phyloP scores from a whole-genome alignment of 2,329 filamentous ascomycete species.

The Xylaria hypoxylon region DNA sequence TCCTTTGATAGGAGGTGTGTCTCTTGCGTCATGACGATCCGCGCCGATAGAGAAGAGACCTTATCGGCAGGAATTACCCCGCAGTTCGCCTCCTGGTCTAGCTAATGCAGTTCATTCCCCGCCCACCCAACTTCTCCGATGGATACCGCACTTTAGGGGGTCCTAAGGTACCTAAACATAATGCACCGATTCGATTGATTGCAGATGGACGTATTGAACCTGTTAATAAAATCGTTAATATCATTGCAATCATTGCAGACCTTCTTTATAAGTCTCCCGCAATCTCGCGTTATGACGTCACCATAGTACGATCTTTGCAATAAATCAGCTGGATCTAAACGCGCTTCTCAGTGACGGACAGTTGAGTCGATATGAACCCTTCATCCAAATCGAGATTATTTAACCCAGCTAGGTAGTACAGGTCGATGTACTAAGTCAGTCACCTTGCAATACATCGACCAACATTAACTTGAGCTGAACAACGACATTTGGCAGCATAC shows the following conservation, averaged over 20 bases:
- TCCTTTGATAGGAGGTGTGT: neutral
- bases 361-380: too few relatives aligned
- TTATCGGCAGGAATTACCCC: conserved; percentile 33
- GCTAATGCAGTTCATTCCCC: too few relatives aligned
- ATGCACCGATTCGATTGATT: neutral
- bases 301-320: too few relatives aligned
- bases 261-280: too few relatives aligned
- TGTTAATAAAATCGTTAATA: neutral
- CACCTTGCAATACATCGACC: neutral
- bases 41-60: neutral
- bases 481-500: neutral
- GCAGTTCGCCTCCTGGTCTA: conserved; percentile 11
- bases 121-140: too few relatives aligned
- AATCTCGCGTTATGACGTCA: too few relatives aligned
- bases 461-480: neutral
- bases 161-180: too few relatives aligned
- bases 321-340: too few relatives aligned
- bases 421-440: neutral
- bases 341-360: too few relatives aligned
- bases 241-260: neutral
- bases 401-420: too few relatives aligned
- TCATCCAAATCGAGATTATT: too few relatives aligned
- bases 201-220: neutral
- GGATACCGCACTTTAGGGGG: too few relatives aligned
- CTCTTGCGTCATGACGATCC: neutral